Percentiles rank a stretch among this genome's conserved stretches.
phyloP scores from a whole-genome alignment of 2,329 filamentous ascomycete genomes.

The Epichloe gansuensis region DNA sequence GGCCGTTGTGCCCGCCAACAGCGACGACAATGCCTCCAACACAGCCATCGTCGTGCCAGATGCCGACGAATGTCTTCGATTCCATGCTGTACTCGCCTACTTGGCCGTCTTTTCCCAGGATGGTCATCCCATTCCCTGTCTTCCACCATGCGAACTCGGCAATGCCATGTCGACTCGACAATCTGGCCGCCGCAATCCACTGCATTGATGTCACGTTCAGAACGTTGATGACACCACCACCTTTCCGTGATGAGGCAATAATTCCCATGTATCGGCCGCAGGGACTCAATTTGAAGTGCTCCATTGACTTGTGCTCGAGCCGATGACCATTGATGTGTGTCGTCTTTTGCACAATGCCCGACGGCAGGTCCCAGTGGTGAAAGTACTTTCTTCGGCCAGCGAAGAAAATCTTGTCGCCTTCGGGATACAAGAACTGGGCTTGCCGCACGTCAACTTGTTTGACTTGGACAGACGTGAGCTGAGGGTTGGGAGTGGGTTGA shows the following conservation, averaged over 20 bases:
- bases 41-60: constrained; percentile 86
- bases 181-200: constrained; percentile 72
- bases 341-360: constrained; percentile 73
- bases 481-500: constrained; percentile 69
- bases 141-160: constrained; percentile 92
- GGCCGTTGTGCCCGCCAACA: constrained; percentile 58
- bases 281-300: constrained; percentile 76
- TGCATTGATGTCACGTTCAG: constrained; percentile 70
- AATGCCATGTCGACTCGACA: constrained; percentile 73
- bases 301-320: constrained; percentile 81
- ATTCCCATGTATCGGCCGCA: constrained; percentile 80
- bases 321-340: constrained; percentile 62
- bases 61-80: constrained; percentile 55
- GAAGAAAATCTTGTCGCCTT: constrained; percentile 72
- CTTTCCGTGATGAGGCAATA: constrained; percentile 67
- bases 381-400: constrained; percentile 83
- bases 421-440: constrained; percentile 64
- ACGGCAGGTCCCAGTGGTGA: constrained; percentile 82
- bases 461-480: constrained; percentile 81
- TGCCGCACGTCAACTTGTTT: constrained; percentile 73
- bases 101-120: constrained; percentile 77
- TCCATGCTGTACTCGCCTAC: constrained; percentile 78
- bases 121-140: constrained; percentile 67
- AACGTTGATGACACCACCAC: constrained; percentile 79
- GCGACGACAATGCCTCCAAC: constrained; percentile 74